phyloP scores from a whole-genome alignment of 2,329 filamentous ascomycete species.

The Xylariales sp. region DNA sequence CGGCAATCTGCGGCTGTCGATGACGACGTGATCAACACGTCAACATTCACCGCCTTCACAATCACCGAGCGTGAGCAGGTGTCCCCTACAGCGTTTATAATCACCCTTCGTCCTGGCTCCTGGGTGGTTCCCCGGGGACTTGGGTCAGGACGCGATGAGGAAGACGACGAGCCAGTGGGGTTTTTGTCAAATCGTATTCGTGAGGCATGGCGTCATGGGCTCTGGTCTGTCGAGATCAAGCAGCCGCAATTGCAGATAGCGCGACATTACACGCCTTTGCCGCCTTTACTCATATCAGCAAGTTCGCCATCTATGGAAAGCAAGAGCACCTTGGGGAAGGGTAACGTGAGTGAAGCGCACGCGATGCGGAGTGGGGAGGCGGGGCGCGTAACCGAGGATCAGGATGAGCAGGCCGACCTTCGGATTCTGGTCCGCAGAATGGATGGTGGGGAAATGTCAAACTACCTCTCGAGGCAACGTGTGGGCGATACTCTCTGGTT shows the following conservation, averaged over 20 bases:
- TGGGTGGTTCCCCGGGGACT: constrained; percentile 20
- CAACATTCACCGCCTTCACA: constrained; percentile 73
- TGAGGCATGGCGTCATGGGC: constrained; percentile 68
- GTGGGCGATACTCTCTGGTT: constrained; percentile 76
- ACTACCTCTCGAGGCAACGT: constrained; percentile 76
- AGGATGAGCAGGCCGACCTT: constrained; percentile 58
- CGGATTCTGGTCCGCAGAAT: constrained; percentile 84
- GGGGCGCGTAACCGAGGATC: constrained; percentile 36
- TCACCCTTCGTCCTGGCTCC: constrained; percentile 64
- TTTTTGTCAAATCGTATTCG: constrained; percentile 42
- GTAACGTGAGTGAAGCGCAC: background rate
- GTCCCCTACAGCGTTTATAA: constrained; percentile 75
- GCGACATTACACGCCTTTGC: constrained; percentile 89
- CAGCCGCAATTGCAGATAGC: constrained; percentile 95
- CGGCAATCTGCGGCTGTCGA: constrained; percentile 18
- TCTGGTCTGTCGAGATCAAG: constrained; percentile 93
- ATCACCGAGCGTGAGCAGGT: constrained; percentile 71
- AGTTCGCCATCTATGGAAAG: background rate
- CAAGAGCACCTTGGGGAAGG: background rate
- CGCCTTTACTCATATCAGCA: constrained; percentile 54
- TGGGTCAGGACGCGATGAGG: constrained; percentile 25
- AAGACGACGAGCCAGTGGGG: constrained; percentile 17
- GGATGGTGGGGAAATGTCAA: constrained; percentile 84
- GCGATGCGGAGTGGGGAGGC: constrained; percentile 35
- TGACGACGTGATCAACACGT: constrained; percentile 60